These are phyloP conservation scores for Linnemannia elongata DNA, from an alignment of 192 early-diverging fungal genomes.

Conservation along the genomic window DNA sequence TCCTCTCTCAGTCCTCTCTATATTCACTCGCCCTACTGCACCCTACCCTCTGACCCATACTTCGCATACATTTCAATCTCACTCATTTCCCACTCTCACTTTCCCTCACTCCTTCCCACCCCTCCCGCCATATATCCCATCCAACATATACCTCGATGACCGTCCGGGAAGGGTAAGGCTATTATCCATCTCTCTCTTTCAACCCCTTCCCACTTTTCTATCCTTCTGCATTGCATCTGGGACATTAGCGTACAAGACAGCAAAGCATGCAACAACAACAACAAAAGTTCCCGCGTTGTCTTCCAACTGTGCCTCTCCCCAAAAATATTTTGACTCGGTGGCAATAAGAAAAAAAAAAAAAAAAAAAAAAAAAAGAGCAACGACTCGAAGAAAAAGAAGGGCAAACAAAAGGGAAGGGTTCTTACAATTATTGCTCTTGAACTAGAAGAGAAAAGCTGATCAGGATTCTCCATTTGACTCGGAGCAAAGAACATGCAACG, in stretches of 20 bases:
- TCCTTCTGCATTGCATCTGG: background rate
- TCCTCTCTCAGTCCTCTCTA: background rate
- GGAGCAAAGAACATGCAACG: background rate
- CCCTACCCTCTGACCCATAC: background rate
- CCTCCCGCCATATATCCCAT: background rate
- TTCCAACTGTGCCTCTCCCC: no score
- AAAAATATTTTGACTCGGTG: slow-evolving; percentile 1
- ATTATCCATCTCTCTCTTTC: background rate
- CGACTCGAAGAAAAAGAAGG: background rate
- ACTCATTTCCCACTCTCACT: background rate
- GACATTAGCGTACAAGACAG: background rate
- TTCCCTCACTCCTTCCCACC: slow-evolving; percentile 1
- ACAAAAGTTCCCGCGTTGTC: slow-evolving; percentile 1
- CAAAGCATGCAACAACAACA: background rate
- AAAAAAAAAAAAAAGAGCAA: background rate
- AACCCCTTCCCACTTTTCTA: background rate
- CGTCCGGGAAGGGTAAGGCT: slow-evolving; percentile 41
- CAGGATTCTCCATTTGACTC: background rate
- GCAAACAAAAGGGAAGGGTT: background rate
- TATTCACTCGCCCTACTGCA: background rate
- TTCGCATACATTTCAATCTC: background rate
- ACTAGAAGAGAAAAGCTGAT: background rate
- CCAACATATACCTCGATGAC: slow-evolving; percentile 23
- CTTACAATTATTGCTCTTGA: background rate
- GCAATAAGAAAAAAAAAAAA: background rate